Base-by-base conservation (phyloP, 768 basidiomycete genomes). In the Antrodiella citrinella region DNA sequence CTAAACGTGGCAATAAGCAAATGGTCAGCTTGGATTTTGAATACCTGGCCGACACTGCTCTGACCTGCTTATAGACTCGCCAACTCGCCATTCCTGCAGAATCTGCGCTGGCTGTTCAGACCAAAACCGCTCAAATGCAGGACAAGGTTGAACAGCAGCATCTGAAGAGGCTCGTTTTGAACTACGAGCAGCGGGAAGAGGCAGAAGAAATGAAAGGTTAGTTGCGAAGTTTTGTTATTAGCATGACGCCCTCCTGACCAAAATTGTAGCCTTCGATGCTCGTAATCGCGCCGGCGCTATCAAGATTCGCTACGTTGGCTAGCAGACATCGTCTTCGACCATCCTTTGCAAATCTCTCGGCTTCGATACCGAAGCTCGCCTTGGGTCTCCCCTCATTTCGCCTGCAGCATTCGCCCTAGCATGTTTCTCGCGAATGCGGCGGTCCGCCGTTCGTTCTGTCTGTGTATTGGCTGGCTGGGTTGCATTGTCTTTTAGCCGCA, bases 111-210 rank as follows among this genome's bases (percentile, higher is more conserved):
- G 96, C 95, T 0, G 75, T 93, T 45, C 91, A 96, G 59, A 94
- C 93, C 1, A 82, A 86, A 24, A 81, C 87, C 2, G 91, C 96
- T 40, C 96, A 97, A 61, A 71, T 90, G 54, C 92, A 93, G 63
- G 92, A 94, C 67, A 90, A 86, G 67, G 91, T 90, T 4, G 96
- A 99, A 63, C 95, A 98, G 58, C 92, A 98, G 65, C 91, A 97
- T 54, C 71, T 99, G 57, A 99, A 99, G 71, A 81, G 84, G n/a
- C 76, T 98, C 18, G 96, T 96, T 3, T 76, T 95, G 47, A 79
- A 91, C 63, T 93, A 91, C 55, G 91, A 91, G 61, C 90, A 91
- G 59, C 84, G 85, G 26, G 91, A 91, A 65, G 90, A 91, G 67
- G 84, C 78, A 2, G 87, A 90, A 62, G 87, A 89, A 60, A 59